Evolutionary conservation across 805 yeast genomes (phyloP), one percentile per base, ranked within the genome.

Genomic region (Ogataea haglerorum): DNA sequence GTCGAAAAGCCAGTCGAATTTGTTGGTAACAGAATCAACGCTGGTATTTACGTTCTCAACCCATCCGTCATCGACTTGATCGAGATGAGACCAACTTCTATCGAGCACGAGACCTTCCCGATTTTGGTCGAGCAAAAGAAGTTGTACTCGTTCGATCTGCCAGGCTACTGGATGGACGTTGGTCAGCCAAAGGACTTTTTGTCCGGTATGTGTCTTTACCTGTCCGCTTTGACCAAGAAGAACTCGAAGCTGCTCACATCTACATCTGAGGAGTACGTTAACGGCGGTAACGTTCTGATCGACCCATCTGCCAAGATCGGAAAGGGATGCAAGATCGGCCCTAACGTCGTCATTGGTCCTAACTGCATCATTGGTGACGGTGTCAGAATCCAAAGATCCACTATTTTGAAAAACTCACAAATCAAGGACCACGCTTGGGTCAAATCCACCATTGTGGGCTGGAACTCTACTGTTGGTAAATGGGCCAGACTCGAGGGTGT

Each of bases 91-190:
- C 99, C 99, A 69, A 93, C 99, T 56, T 91, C 98, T 38, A 93
- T 93, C 60, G 99, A 93, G 78, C 90, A 90, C 83, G 99, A 93
- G 78, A 90, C 97, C 56, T 93, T 93, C 96, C 99, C 99, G 60
- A 72, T 75, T 60, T 79, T 93, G 59, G 97, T 95, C 53, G 95
- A 86, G 70, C 73, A 83, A 64, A 89, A 84, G 63, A 77, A 83
- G 47, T 78, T 93, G 60, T 93, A 82, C 78, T 90, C 98, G 40
- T 93, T 86, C 63, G 99, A 93, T 70, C 80, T 93, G 63, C 97
- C 93, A 76, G 98, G 99, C 54, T 93, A 82, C 86, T 93, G 99
- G 99, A 93, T 93, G 99, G 99, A 93, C 70, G 97, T 93, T 56
- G 99, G 99, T 70, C 99, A 93, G 77, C 99, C 99, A 78, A 93